Base-by-base conservation (phyloP, 2,329 filamentous ascomycete genomes). In the Diplodia mutila region DNA sequence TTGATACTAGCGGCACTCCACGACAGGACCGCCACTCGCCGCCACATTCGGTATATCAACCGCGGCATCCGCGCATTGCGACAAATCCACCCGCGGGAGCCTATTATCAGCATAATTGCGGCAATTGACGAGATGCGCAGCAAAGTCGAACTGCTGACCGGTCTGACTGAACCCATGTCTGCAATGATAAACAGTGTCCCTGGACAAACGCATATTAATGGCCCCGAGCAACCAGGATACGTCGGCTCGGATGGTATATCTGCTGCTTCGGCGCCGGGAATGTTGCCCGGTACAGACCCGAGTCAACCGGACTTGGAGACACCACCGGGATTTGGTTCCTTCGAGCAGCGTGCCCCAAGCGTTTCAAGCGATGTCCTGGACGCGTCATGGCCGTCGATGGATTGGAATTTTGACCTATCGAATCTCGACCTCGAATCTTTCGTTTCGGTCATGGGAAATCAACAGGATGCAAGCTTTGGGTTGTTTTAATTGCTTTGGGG, bases 401-500 rank as follows among this genome's bases (percentile, higher is more conserved):
- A 67, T 39, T 67, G 66, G 66, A 67, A 67, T 25, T 67, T 67
- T 34, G 66, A 67, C 53, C 16, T 67, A 6, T 67, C 66, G 21
- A 67, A 53, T n/a, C 48, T 67, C 49, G 66, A 67, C 37, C 49
- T 67, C 1, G 66, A 67, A 25, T 54, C 49, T 1, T 67, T 67
- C 18, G 66, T 67, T 3, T 63, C 57, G 6, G 66, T 67, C n/a
- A 67, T 67, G 66, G 66, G 66, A 11, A 64, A 57, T 32, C 46
- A 52, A 48, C 54, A 61, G 53, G 55, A 52, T 46, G 48, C 39
- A 5, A 66, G 51, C 51, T 63, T 51, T 11, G 46, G 46, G 29
- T 32, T 63, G n/a, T 52, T 63, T 11, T 63, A 51, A n/a, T 46
- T 46, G n/a, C n/a, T n/a, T n/a, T n/a, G n/a, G n/a, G n/a, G n/a